phyloP scores from a whole-genome alignment of 2,329 filamentous ascomycete species.

The Diplocarpon mali region DNA sequence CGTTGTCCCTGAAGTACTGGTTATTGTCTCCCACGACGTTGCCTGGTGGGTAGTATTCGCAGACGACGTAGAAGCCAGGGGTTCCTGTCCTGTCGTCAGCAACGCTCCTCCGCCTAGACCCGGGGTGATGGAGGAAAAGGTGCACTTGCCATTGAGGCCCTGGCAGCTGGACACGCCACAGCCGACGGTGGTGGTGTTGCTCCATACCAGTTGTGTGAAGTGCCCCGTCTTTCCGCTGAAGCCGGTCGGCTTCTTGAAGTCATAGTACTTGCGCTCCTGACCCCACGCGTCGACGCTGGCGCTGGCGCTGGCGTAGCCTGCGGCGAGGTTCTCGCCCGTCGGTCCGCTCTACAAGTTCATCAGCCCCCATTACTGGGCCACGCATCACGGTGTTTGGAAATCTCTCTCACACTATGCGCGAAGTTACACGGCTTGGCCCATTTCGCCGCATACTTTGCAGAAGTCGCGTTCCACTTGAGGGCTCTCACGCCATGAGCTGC shows the following conservation, averaged over 20 bases:
- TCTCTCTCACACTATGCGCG: slow-evolving; percentile 36
- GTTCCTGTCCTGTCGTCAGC: slow-evolving; percentile 7
- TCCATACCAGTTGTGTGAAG: slow-evolving; percentile 67
- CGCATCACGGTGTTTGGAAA: neutral
- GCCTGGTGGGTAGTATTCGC: slow-evolving; percentile 58
- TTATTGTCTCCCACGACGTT: slow-evolving; percentile 46
- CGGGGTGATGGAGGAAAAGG: too few species aligned
- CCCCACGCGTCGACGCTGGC: slow-evolving; percentile 57
- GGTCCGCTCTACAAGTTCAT: slow-evolving; percentile 37
- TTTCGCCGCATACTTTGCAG: slow-evolving; percentile 41
- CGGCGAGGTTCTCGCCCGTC: slow-evolving; percentile 65
- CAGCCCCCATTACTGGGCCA: neutral
- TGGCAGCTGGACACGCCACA: slow-evolving; percentile 37
- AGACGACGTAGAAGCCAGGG: slow-evolving; percentile 54
- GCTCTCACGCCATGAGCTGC: slow-evolving; percentile 46
- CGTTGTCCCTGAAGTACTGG: slow-evolving; percentile 33
- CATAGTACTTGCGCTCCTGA: slow-evolving; percentile 44
- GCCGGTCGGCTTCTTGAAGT: slow-evolving; percentile 40
- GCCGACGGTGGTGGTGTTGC: slow-evolving; percentile 46
- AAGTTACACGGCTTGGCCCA: slow-evolving; percentile 41
- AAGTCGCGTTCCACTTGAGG: slow-evolving; percentile 54
- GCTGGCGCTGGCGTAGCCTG: slow-evolving; percentile 50
- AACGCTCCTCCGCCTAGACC: too few species aligned
- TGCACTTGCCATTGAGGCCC: slow-evolving; percentile 28
- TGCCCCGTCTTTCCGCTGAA: slow-evolving; percentile 54